A percentile compares a stretch with the other conserved stretches of the same genome.
Conservation (phyloP, 75 land plant species). For the Sequoia sempervirens region DNA sequence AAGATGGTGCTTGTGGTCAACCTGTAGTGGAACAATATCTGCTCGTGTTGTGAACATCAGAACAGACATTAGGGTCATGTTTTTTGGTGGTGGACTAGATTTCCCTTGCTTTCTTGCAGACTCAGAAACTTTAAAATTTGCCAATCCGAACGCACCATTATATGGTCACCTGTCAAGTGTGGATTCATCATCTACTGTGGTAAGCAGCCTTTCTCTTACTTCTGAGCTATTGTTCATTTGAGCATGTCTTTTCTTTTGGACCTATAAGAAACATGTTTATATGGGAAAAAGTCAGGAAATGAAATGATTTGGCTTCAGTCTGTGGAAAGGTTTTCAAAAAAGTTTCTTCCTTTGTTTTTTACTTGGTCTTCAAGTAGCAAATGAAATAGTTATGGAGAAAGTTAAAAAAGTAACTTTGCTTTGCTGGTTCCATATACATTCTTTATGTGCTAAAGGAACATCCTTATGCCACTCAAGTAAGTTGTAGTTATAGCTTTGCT, state of each 20-base stretch:
- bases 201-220: conserved; percentile 14
- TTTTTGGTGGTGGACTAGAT: conserved; percentile 67
- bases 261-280: not conserved
- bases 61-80: conserved; percentile 65
- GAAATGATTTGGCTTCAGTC: not conserved
- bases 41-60: conserved; percentile 83
- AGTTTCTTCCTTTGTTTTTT: not conserved
- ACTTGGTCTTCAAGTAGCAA: not conserved
- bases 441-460: not conserved
- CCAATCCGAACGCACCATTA: conserved; percentile 60
- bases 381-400: not conserved
- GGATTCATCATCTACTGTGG: conserved; percentile 69
- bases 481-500: not conserved
- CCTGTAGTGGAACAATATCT: conserved; percentile 60
- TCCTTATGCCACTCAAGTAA: not conserved
- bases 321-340: not conserved
- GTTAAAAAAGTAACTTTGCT: not conserved
- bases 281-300: not conserved
- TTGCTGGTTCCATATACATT: not conserved
- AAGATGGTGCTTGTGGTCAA: conserved; percentile 27
- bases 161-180: conserved; percentile 71
- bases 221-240: not conserved
- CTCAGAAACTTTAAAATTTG: conserved; percentile 39
- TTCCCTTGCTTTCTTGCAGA: conserved; percentile 57
- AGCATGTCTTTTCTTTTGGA: not conserved